Percentiles rank a stretch among this genome's conserved stretches.
These are phyloP conservation scores for Erodium moschatum DNA, from an alignment of 441 rosid species.

Conservation along the genomic window DNA sequence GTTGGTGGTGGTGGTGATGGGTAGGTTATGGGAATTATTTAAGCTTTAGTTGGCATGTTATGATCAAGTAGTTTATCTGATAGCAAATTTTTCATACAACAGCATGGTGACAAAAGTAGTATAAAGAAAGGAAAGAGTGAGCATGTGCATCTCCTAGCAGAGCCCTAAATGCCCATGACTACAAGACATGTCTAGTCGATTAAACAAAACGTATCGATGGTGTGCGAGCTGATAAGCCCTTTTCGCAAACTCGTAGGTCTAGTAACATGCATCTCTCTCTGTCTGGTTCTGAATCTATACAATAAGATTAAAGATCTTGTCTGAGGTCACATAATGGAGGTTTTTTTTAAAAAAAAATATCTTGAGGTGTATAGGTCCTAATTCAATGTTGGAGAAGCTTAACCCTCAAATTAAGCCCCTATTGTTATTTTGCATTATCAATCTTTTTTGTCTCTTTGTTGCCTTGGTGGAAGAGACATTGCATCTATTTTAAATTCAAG, in stretches of 20 bases:
- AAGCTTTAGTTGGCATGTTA: slow-evolving; percentile 2
- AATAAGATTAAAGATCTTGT: background rate
- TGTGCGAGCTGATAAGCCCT: slow-evolving; percentile 15
- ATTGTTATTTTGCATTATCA: background rate
- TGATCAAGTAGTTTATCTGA: slow-evolving; percentile 7
- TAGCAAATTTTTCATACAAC: slow-evolving; percentile 6
- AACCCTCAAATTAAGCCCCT: background rate
- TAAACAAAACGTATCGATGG: slow-evolving; percentile 8
- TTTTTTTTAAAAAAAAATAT: too few relatives aligned
- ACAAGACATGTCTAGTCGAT: slow-evolving; percentile 17
- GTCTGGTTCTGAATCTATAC: background rate
- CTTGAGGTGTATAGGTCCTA: slow-evolving; percentile 16
- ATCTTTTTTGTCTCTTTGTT: background rate
- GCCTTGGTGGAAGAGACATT: background rate
- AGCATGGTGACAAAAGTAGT: background rate
- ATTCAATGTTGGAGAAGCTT: slow-evolving; percentile 19
- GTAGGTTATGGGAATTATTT: slow-evolving; percentile 4
- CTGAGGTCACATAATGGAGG: background rate
- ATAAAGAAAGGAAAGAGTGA: background rate
- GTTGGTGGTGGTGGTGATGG: background rate
- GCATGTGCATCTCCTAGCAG: slow-evolving; percentile 27
- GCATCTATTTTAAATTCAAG: background rate
- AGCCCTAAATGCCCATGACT: slow-evolving; percentile 19
- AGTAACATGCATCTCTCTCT: slow-evolving; percentile 14
- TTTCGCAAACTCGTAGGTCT: slow-evolving; percentile 15